phyloP scores from a whole-genome alignment of 2,329 filamentous ascomycete genomes.

The Phialophora macrospora region DNA sequence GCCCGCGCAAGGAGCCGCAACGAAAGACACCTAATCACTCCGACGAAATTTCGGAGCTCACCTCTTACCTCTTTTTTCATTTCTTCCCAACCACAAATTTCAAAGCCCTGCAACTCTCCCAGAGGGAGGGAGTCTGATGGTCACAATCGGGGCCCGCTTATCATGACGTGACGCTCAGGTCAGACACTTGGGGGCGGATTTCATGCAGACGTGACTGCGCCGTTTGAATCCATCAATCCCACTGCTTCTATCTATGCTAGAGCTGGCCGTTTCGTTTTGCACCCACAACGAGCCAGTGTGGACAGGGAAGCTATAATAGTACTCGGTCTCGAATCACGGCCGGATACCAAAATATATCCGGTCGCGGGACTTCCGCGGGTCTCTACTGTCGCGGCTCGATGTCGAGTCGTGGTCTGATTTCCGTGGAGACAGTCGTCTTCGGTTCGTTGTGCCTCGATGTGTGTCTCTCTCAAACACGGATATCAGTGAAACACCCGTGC shows the following conservation, averaged over 20 bases:
- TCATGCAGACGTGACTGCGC: background rate
- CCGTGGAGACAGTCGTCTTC: slow-evolving; percentile 33
- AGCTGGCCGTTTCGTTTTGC: slow-evolving; percentile 64
- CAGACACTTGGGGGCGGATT: background rate
- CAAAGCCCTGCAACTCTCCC: background rate
- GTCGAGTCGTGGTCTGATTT: slow-evolving; percentile 23
- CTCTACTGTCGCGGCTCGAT: slow-evolving; percentile 30
- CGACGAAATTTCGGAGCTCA: background rate
- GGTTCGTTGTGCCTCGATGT: background rate
- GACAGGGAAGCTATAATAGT: slow-evolving; percentile 70
- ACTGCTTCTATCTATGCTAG: slow-evolving; percentile 66
- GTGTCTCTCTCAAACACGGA: background rate
- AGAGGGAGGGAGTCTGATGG: background rate
- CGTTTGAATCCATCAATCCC: background rate
- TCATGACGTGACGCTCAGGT: background rate
- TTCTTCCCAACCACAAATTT: background rate
- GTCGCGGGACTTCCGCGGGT: slow-evolving; percentile 34
- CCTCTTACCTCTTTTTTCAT: background rate
- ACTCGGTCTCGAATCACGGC: slow-evolving; percentile 37
- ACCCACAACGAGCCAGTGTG: slow-evolving; percentile 67
- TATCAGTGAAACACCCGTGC: slow-evolving; percentile 74
- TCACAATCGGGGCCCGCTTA: background rate
- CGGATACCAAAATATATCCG: slow-evolving; percentile 23
- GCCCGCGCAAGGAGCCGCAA: no score
- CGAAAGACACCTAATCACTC: background rate